Percentiles rank a stretch among this genome's conserved stretches.
Conservation (phyloP, 164 flowering plant species). For the Liquidambar formosana region DNA sequence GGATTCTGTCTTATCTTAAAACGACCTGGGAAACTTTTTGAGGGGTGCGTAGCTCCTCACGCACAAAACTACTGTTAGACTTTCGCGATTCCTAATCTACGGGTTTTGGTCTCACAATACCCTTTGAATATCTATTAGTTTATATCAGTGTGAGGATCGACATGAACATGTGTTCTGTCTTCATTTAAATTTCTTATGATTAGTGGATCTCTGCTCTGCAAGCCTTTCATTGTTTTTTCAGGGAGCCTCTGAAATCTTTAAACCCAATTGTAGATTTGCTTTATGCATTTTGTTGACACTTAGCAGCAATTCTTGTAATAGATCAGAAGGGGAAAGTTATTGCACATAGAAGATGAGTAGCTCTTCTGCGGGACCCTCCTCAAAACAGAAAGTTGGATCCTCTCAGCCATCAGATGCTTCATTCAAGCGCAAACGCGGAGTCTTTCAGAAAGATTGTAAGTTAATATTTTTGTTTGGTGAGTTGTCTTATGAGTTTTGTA, state of each 20-base stretch:
- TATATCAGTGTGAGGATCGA: no score
- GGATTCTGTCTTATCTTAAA: not conserved
- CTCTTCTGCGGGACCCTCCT: conserved; percentile 41
- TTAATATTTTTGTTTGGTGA: not conserved
- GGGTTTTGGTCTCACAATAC: no score
- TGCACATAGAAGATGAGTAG: conserved; percentile 41
- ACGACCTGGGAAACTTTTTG: not conserved
- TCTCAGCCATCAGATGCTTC: conserved; percentile 73
- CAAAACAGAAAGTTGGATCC: conserved; percentile 58
- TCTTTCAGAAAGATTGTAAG: conserved; percentile 91
- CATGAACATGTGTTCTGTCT: no score
- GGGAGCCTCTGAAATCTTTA: no score
- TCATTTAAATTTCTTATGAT: no score
- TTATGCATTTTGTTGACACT: no score
- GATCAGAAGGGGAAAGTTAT: not conserved
- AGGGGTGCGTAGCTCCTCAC: not conserved
- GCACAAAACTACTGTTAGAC: no score
- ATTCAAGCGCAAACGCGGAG: conserved; percentile 79
- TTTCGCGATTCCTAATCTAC: no score
- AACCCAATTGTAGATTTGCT: no score
- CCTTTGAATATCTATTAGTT: no score
- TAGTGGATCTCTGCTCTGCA: no score
- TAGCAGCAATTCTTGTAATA: not conserved
- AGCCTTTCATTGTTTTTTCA: no score
- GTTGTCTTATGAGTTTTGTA: not conserved